phyloP scores from a whole-genome alignment of 73 alveolate species.

The Paramecium biaurelia region DNA sequence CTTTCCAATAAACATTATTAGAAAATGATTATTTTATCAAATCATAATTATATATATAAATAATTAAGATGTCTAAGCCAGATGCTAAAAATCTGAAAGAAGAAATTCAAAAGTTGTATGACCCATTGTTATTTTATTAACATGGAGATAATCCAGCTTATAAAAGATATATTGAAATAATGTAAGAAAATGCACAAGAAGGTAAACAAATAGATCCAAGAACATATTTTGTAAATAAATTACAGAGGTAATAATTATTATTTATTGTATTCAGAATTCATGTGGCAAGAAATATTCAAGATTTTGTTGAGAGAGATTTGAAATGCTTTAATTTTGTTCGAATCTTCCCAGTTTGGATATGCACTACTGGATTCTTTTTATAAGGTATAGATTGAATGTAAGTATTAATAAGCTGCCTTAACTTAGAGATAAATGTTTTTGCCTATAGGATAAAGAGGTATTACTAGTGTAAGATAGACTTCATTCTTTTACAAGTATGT shows the following conservation, averaged over 20 bases:
- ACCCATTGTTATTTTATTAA: constrained; percentile 52
- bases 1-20: constrained; percentile 67
- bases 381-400: neutral
- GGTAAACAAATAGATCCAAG: constrained; percentile 64
- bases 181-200: constrained; percentile 56
- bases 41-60: neutral
- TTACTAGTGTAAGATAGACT: constrained; percentile 43
- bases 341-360: constrained; percentile 59
- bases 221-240: constrained; percentile 53
- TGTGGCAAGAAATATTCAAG: constrained; percentile 57
- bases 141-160: constrained; percentile 67
- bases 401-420: neutral
- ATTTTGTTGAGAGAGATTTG: constrained; percentile 59
- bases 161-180: constrained; percentile 55
- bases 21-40: constrained; percentile 48
- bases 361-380: constrained; percentile 54
- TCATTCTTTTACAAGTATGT: constrained; percentile 54
- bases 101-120: constrained; percentile 57
- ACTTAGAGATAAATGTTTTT: constrained; percentile 33
- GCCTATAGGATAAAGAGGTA: constrained; percentile 60
- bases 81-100: constrained; percentile 40
- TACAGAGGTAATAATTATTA: constrained; percentile 28
- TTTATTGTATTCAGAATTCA: constrained; percentile 10
- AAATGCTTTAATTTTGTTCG: constrained; percentile 56
- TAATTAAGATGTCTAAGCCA: neutral